phyloP scores from a whole-genome alignment of 192 early-diverging fungal genomes.

The Backusella sp. region DNA sequence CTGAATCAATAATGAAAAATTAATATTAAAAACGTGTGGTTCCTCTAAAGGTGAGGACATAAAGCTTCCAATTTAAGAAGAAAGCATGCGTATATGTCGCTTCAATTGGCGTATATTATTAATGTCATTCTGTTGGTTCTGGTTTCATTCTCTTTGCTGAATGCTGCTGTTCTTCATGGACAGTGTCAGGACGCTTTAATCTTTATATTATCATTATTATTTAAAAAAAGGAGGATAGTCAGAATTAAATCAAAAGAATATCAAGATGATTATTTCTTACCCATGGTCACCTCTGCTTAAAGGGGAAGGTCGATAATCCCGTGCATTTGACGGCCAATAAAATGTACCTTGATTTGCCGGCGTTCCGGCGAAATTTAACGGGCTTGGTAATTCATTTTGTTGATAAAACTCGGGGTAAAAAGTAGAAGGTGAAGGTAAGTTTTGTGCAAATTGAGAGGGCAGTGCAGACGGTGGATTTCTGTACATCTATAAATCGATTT shows the following conservation, averaged over 20 bases:
- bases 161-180: background rate
- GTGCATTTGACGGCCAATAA: slow-evolving; percentile 62
- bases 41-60: background rate
- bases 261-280: background rate
- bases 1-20: background rate
- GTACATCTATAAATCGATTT: background rate
- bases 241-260: background rate
- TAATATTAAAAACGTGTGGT: background rate
- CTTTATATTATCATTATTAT: background rate
- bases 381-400: slow-evolving; percentile 67
- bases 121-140: background rate
- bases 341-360: slow-evolving; percentile 66
- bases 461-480: slow-evolving; percentile 60
- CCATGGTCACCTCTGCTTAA: slow-evolving; percentile 15
- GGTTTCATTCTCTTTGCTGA: slow-evolving; percentile 3
- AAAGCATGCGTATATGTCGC: too few relatives aligned
- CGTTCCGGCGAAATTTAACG: slow-evolving; percentile 72
- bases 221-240: background rate
- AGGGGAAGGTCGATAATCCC: slow-evolving; percentile 51
- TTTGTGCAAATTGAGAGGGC: slow-evolving; percentile 64
- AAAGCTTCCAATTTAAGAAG: background rate
- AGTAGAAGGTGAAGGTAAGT: slow-evolving; percentile 73
- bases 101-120: background rate
- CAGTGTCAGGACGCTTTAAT: background rate
- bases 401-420: slow-evolving; percentile 78